Conservation (phyloP, 768 basidiomycete genomes). For the Wakefieldia striispora region DNA sequence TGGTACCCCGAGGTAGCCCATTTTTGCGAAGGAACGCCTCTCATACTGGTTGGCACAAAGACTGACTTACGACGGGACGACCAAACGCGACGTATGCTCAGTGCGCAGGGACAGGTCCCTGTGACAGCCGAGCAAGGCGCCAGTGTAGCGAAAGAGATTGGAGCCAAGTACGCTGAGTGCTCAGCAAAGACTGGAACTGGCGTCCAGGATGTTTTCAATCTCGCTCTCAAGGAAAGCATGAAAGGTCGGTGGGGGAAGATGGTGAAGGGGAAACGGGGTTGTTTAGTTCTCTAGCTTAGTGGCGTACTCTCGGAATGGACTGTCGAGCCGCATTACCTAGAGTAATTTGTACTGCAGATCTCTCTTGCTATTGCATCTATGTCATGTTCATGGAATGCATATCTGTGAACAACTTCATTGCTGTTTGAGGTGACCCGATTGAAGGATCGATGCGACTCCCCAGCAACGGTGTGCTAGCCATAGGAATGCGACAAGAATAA, state of each 20-base stretch:
- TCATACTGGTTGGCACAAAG: conserved; percentile 93
- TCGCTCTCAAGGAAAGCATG: conserved; percentile 89
- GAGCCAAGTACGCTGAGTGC: conserved; percentile 92
- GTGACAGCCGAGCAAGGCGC: conserved; percentile 81
- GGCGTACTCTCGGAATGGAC: conserved; percentile 12
- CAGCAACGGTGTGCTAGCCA: conserved; percentile 32
- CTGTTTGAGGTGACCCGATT: conserved; percentile 23
- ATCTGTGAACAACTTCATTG: conserved; percentile 15
- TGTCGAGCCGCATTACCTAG: conserved; percentile 8
- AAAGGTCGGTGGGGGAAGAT: conserved; percentile 74
- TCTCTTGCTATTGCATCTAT: conserved; percentile 24
- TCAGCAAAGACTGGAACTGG: conserved; percentile 89
- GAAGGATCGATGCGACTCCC: conserved; percentile 21
- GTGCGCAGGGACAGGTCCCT: conserved; percentile 83
- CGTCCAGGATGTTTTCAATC: conserved; percentile 88
- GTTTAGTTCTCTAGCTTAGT: conserved; percentile 52
- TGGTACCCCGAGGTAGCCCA: conserved; percentile 94
- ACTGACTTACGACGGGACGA: conserved; percentile 87
- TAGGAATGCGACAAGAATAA: conserved; percentile 33
- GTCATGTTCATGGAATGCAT: conserved; percentile 6
- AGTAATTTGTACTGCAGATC: conserved; percentile 32
- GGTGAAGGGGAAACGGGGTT: conserved; percentile 58
- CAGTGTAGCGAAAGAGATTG: conserved; percentile 88
- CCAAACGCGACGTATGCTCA: conserved; percentile 81
- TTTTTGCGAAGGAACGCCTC: conserved; percentile 85